A percentile compares a stretch with the other conserved stretches of the same genome.
Evolutionary conservation across 2,329 filamentous ascomycete genomes (phyloP).

Genomic region (Thyridium curvatum): DNA sequence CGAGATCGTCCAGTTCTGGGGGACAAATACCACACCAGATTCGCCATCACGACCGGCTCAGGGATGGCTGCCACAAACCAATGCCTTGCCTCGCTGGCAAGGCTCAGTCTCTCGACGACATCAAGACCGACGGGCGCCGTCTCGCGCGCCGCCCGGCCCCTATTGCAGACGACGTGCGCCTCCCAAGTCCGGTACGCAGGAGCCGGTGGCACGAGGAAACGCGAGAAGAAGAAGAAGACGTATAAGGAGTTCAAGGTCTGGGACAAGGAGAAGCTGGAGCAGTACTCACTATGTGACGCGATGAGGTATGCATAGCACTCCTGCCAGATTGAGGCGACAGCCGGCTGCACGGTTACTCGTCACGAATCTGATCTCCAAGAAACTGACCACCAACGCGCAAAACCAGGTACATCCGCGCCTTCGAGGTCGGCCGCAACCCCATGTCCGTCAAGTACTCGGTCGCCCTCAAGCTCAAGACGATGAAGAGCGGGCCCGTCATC

Average conservation of each 20-base stretch:
- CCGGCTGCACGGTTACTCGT: conserved; percentile 7
- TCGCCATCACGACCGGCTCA: conserved; percentile 13
- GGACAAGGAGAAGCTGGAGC: conserved; percentile 59
- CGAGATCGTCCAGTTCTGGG: not conserved
- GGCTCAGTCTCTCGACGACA: conserved; percentile 36
- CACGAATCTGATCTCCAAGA: conserved; percentile 1
- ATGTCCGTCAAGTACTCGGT: conserved; percentile 80
- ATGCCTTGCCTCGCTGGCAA: conserved; percentile 49
- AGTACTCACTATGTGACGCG: conserved; percentile 83
- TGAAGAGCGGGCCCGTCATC: conserved; percentile 79
- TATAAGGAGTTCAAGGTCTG: conserved; percentile 63
- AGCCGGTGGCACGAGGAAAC: conserved; percentile 42
- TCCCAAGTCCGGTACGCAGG: conserved; percentile 32
- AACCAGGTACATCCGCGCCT: conserved; percentile 79
- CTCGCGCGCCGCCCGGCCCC: conserved; percentile 41
- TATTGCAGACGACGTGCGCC: conserved; percentile 36
- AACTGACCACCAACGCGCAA: conserved; percentile 5
- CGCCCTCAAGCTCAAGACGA: conserved; percentile 72
- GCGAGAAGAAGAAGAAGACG: conserved; percentile 49
- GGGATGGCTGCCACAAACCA: conserved; percentile 46
- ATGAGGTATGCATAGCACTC: conserved; percentile 60
- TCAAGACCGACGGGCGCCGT: conserved; percentile 33
- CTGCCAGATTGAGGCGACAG: not conserved
- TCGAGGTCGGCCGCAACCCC: conserved; percentile 79
- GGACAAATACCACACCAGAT: conserved; percentile 14